phyloP scores from a whole-genome alignment of 495 filamentous ascomycete species.

The Cladorrhinum samala region DNA sequence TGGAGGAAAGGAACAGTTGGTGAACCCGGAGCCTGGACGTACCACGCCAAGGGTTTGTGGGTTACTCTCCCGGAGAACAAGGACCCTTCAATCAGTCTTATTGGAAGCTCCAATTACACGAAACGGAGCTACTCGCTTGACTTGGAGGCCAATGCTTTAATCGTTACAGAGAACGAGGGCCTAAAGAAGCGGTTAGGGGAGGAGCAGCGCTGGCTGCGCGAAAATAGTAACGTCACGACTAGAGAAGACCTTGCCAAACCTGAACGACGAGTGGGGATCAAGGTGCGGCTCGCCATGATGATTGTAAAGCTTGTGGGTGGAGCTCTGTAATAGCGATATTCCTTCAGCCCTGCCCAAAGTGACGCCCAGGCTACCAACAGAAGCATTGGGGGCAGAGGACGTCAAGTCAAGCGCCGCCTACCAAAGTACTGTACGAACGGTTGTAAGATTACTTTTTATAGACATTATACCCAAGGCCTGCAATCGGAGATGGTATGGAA shows the following conservation, averaged over 20 bases:
- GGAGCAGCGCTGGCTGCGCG: slow-evolving; percentile 73
- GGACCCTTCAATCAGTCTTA: slow-evolving; percentile 67
- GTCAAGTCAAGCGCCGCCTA: no score
- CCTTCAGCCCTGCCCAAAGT: no score
- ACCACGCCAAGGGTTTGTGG: slow-evolving; percentile 97
- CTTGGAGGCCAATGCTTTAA: slow-evolving; percentile 76
- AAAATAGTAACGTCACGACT: slow-evolving; percentile 58
- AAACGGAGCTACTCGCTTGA: slow-evolving; percentile 88
- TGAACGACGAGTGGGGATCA: slow-evolving; percentile 77
- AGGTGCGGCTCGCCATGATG: slow-evolving; percentile 88
- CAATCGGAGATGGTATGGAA: no score
- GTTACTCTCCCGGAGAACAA: slow-evolving; percentile 59
- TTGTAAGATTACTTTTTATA: no score
- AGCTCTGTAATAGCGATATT: slow-evolving; percentile 59
- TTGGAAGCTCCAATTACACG: slow-evolving; percentile 95
- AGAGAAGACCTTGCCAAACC: slow-evolving; percentile 69
- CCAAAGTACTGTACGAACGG: no score
- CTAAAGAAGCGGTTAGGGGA: slow-evolving; percentile 66
- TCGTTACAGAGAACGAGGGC: slow-evolving; percentile 71
- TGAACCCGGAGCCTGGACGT: slow-evolving; percentile 84
- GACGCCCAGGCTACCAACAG: no score
- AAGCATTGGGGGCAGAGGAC: no score
- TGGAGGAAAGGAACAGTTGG: slow-evolving; percentile 81
- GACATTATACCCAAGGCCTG: no score
- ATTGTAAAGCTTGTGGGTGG: slow-evolving; percentile 70